Base-by-base conservation (phyloP, 805 yeast genomes). In the Metschnikowia chrysomelidarum region DNA sequence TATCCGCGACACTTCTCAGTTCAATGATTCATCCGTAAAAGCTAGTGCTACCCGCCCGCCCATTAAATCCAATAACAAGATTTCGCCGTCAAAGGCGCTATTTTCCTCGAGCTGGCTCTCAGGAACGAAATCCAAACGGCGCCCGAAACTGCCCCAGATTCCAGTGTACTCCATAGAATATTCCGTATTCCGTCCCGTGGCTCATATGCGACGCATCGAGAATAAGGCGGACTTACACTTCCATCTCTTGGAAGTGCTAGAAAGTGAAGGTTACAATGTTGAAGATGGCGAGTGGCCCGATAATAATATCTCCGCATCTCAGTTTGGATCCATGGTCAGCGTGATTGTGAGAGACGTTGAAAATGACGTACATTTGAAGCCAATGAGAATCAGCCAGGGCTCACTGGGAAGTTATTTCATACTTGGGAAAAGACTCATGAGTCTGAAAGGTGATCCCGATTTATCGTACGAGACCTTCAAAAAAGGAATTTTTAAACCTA, bases 351-450 rank as follows among this genome's bases (percentile, higher is more conserved):
- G 52, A 6, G 75, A 79, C 2, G 73, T 80, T n/a, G 71, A 66
- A 22, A 32, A 41, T 3, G 56, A 52, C 9, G 33, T 27, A 4
- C 69, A 64, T 5, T 56, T 73, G 4, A 57, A 58, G 17, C 85
- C 87, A 0, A 49, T 55, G 31, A 56, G 83, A 34, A 81, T 82
- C 5, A 49, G 76, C 17, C 71, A 76, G 13, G 89, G 89, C 0
- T 78, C 86, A 2, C 77, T 85, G 0, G 89, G 89, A 1, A 75
- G 82, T 35, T 82, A 82, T 51, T 82, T 82, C 51, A 63, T 81
- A 1, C 19, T 33, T 12, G 41, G 45, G 18, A 45, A 36, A 22
- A 18, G 7, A 6, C 10, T 5, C 16, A 20, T 42, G 1, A 55
- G 59, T 21, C 19, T 26, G 8, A 13, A 17, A 8, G 47, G 58